These are phyloP conservation scores for Thinopyrum obtusiflorum DNA, from an alignment of 202 grass and related monocot genomes.

Conservation along the genomic window DNA sequence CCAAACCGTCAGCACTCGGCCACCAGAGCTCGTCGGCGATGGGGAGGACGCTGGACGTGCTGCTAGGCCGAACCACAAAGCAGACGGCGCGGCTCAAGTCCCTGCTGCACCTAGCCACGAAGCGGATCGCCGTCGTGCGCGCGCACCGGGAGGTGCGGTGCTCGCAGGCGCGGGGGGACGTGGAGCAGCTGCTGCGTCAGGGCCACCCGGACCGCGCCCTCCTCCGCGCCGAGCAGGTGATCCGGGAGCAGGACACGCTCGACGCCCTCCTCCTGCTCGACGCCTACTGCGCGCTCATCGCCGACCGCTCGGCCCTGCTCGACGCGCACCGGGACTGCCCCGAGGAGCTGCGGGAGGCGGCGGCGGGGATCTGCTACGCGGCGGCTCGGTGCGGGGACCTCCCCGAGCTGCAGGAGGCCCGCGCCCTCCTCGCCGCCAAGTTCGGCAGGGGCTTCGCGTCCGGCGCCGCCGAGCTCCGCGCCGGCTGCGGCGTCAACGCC, in stretches of 20 bases:
- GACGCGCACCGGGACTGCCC: constrained; percentile 55
- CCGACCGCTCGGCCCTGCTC: constrained; percentile 51
- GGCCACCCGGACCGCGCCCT: constrained; percentile 72
- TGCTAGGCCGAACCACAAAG: constrained; percentile 69
- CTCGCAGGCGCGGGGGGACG: constrained; percentile 64
- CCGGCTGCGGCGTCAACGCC: constrained; percentile 56
- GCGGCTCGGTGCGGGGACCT: constrained; percentile 68
- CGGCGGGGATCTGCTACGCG: constrained; percentile 62
- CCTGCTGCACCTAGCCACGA: constrained; percentile 39
- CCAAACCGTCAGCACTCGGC: background rate
- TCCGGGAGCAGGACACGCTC: constrained; percentile 72
- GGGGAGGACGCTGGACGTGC: constrained; percentile 78
- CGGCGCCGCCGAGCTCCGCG: constrained; percentile 48
- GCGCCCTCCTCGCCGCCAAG: constrained; percentile 45
- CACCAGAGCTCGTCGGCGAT: constrained; percentile 4
- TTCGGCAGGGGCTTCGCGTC: constrained; percentile 69
- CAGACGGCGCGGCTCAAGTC: constrained; percentile 62
- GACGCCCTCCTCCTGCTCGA: constrained; percentile 59
- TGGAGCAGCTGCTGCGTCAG: constrained; percentile 72
- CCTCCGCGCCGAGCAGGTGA: constrained; percentile 77
- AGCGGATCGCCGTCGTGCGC: constrained; percentile 60
- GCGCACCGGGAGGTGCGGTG: constrained; percentile 58
- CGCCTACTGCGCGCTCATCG: constrained; percentile 59
- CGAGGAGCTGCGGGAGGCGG: constrained; percentile 78
- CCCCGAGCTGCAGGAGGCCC: constrained; percentile 71